These are phyloP conservation scores for Ceratobasidium sp. DNA, from an alignment of 1,284 basidiomycete genomes.

Conservation along the genomic window DNA sequence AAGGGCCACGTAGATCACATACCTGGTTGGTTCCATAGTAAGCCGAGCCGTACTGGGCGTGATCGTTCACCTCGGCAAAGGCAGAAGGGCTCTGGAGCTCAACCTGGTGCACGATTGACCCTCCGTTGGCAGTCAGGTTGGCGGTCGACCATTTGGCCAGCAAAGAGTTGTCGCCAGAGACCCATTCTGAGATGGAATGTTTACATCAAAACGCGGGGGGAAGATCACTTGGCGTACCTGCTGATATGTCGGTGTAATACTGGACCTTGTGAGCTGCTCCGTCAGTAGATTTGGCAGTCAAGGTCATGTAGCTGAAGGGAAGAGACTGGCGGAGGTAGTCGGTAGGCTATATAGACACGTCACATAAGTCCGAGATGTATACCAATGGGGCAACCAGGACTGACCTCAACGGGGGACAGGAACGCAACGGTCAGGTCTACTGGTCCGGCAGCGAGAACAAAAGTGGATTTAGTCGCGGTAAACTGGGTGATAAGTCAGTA, in stretches of 20 bases:
- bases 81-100: conserved; percentile 61
- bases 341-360: conserved; percentile 45
- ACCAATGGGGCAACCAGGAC: conserved; percentile 2
- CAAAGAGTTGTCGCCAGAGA: conserved; percentile 60
- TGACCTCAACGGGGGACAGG: conserved; percentile 71
- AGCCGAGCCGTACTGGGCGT: conserved; percentile 69
- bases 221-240: conserved; percentile 61
- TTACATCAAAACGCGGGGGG: conserved; percentile 50
- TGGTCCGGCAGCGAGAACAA: conserved; percentile 69
- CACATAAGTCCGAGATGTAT: conserved; percentile 52
- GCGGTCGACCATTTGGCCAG: conserved; percentile 65
- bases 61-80: conserved; percentile 66
- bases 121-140: conserved; percentile 51
- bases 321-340: conserved; percentile 60
- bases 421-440: conserved; percentile 70
- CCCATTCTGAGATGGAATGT: conserved; percentile 62
- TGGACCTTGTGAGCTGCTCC: conserved; percentile 65
- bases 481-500: conserved; percentile 57
- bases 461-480: conserved; percentile 70
- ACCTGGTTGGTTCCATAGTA: conserved; percentile 68
- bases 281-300: conserved; percentile 66
- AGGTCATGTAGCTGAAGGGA: conserved; percentile 69
- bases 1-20: conserved; percentile 44
- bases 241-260: conserved; percentile 62
- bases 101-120: conserved; percentile 65